These are phyloP conservation scores for Gaeumannomyces sp. DNA, from an alignment of 2,329 filamentous ascomycete genomes.

Conservation along the genomic window DNA sequence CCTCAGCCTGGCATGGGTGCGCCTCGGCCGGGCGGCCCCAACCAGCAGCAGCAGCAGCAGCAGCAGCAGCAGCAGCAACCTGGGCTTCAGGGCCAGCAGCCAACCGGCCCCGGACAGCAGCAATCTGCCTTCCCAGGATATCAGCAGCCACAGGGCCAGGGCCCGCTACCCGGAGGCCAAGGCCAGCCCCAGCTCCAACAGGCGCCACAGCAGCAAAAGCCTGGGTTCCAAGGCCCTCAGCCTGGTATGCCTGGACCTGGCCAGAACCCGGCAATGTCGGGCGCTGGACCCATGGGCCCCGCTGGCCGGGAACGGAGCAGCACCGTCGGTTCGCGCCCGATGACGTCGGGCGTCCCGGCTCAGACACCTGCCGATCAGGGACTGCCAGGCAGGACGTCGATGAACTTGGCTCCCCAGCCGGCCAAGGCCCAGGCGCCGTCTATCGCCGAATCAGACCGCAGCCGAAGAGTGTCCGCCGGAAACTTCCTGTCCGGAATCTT, in stretches of 20 bases:
- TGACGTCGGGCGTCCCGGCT: background rate
- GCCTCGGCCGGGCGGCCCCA: background rate
- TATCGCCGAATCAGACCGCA: conserved; percentile 10
- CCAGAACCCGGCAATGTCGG: background rate
- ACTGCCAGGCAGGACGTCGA: background rate
- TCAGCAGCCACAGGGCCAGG: background rate
- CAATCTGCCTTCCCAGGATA: background rate
- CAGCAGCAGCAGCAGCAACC: conserved; percentile 3
- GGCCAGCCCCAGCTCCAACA: conserved; percentile 2
- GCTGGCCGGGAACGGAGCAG: conserved; percentile 1
- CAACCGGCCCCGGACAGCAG: background rate
- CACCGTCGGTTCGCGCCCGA: conserved; percentile 2
- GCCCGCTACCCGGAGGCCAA: background rate
- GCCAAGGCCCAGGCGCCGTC: conserved; percentile 3
- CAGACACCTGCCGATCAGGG: background rate
- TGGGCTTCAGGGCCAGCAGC: background rate
- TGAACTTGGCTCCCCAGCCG: conserved; percentile 4
- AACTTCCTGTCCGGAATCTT: conserved; percentile 11
- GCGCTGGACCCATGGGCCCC: background rate
- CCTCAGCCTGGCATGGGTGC: background rate
- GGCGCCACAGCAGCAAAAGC: conserved; percentile 6
- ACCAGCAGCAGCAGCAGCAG: conserved; percentile 2
- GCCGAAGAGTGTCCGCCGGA: conserved; percentile 5
- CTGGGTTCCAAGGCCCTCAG: background rate
- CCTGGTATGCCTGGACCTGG: background rate